A percentile compares a stretch with the other conserved stretches of the same genome.
Conservation (phyloP, 2,329 filamentous ascomycete species). For the Colletotrichum siamense region DNA sequence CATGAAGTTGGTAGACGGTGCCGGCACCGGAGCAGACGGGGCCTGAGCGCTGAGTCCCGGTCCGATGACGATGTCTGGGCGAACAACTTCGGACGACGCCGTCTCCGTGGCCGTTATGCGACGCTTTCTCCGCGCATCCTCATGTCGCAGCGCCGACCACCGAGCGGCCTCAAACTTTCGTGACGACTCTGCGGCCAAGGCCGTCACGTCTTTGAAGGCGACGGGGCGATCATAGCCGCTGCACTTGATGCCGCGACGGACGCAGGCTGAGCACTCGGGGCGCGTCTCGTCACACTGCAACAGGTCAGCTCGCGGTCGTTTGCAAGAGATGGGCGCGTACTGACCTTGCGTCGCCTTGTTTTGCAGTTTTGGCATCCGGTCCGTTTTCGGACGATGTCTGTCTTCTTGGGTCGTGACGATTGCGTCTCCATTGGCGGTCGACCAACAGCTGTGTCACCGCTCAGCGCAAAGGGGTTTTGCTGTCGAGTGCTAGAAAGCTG, state of each 20-base stretch:
- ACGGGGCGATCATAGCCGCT: constrained; percentile 11
- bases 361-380: constrained; percentile 18
- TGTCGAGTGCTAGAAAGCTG: background rate
- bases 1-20: background rate
- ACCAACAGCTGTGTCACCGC: background rate
- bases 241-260: constrained; percentile 4
- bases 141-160: background rate
- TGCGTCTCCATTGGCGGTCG: background rate
- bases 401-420: constrained; percentile 3
- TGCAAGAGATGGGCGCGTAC: background rate
- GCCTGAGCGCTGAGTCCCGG: background rate
- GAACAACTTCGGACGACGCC: background rate
- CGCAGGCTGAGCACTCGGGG: constrained; percentile 5
- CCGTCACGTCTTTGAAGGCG: constrained; percentile 10
- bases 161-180: constrained; percentile 7
- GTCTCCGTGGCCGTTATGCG: background rate
- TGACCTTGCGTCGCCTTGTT: constrained; percentile 3
- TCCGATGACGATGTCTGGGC: background rate
- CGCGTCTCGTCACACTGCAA: constrained; percentile 10
- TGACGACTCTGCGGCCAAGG: constrained; percentile 4
- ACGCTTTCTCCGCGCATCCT: constrained; percentile 2
- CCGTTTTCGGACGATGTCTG: constrained; percentile 14
- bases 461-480: background rate
- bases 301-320: background rate
- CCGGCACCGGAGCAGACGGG: background rate